These are phyloP conservation scores for Gossypium schwendimanii DNA, from an alignment of 441 rosid genomes.

Conservation along the genomic window DNA sequence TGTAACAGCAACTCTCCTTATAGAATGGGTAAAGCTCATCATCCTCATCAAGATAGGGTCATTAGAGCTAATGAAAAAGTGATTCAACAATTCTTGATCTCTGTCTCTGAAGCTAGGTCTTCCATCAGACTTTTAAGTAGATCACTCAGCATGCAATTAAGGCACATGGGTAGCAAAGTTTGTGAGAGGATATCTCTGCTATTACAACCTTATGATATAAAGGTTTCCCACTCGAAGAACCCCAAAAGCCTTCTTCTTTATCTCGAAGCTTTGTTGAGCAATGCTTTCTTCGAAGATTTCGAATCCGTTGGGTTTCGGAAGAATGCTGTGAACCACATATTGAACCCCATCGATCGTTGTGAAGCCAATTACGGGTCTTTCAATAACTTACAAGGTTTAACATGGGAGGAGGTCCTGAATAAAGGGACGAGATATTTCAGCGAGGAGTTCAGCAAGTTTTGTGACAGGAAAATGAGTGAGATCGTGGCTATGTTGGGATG, in stretches of 20 bases:
- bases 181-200: slow-evolving; percentile 56
- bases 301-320: slow-evolving; percentile 67
- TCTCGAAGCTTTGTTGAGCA: slow-evolving; percentile 71
- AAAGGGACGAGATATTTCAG: slow-evolving; percentile 90
- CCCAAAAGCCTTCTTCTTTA: slow-evolving; percentile 52
- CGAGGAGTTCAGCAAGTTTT: slow-evolving; percentile 82
- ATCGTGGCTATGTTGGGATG: slow-evolving; percentile 83
- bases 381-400: slow-evolving; percentile 45
- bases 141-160: slow-evolving; percentile 57
- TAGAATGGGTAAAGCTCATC: slow-evolving; percentile 23
- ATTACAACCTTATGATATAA: slow-evolving; percentile 71
- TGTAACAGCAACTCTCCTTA: slow-evolving; percentile 39
- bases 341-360: slow-evolving; percentile 78
- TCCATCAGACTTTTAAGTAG: slow-evolving; percentile 62
- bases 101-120: slow-evolving; percentile 73
- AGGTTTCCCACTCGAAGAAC: slow-evolving; percentile 53
- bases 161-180: slow-evolving; percentile 63
- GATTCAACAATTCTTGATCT: slow-evolving; percentile 56
- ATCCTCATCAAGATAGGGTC: slow-evolving; percentile 6
- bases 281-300: slow-evolving; percentile 80
- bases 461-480: slow-evolving; percentile 96
- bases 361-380: slow-evolving; percentile 64
- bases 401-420: slow-evolving; percentile 88
- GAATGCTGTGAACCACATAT: slow-evolving; percentile 39
- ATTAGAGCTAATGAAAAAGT: slow-evolving; percentile 37